Base-by-base conservation (phyloP, 352 stramenopile species). In the Globisporangium mamillatum region DNA sequence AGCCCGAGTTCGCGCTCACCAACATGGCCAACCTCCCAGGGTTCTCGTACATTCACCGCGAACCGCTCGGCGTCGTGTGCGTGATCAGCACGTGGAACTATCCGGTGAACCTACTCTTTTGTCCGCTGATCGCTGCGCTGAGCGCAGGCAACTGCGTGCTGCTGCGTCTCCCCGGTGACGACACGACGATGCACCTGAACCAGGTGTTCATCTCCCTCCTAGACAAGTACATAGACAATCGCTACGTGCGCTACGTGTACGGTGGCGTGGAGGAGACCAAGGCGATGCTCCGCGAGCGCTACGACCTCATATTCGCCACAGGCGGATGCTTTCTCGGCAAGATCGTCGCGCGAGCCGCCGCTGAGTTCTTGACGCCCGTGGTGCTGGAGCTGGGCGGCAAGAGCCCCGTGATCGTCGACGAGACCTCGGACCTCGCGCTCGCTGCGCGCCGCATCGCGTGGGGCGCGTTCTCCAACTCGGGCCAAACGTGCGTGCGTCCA, bases 351-450 rank as follows among this genome's bases (percentile, higher is more conserved):
- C 73, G 78, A n/a, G 92, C 93, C 0, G 95, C 96, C 0, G 96
- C 97, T 10, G 90, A 98, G 73, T 81, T 90, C 58, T 69, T 99
- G 27, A 99, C 97, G 12, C 97, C 97, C 1, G 89, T 86, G 16
- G 79, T 98, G 24, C 74, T 99, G 25, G 97, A 99, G 72, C 75
- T 99, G 1, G 97, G 97, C 64, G 97, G 97, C 55, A 98, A 98
- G 79, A 90, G 79, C 16, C 95, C 95, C 0, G 81, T 78, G n/a
- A 92, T 97, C 60, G 75, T 98, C 29, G 90, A 97, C 63, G 66
- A 66, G 24, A 83, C 79, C 25, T 68, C 77, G 1, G 75, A 92
- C 54, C 1, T 90, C 12, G 70, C 67, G 5, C 75, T 95, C 32
- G 75, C 91, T 2, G 86, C 81, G 2, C 32, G 84, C 48, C 81